phyloP scores from a whole-genome alignment of 1,284 basidiomycete genomes.

The Leccinum proximum region DNA sequence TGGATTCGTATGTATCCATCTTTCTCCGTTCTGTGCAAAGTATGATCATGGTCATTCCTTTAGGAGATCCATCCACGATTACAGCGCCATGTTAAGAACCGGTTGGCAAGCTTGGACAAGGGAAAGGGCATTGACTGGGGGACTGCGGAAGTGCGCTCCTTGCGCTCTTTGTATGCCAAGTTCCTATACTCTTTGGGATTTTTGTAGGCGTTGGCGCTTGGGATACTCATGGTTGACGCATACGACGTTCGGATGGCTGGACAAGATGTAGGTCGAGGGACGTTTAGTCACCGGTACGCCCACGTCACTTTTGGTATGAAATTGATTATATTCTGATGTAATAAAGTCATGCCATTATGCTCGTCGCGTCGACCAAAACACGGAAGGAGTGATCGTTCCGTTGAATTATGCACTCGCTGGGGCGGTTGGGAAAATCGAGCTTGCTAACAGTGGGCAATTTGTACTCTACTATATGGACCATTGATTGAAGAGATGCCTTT shows the following conservation, averaged over 20 bases:
- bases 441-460: conserved; percentile 73
- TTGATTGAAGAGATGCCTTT: neutral
- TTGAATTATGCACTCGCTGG: conserved; percentile 60
- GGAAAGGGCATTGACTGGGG: conserved; percentile 82
- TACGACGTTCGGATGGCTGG: conserved; percentile 84
- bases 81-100: conserved; percentile 74
- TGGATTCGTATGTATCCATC: conserved; percentile 59
- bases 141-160: conserved; percentile 67
- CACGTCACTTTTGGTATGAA: neutral
- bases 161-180: neutral
- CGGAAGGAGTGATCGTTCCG: conserved; percentile 75
- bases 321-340: neutral
- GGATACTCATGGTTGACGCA: conserved; percentile 77
- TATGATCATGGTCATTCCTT: neutral
- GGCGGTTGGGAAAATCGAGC: conserved; percentile 71
- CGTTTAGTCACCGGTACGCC: conserved; percentile 79
- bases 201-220: conserved; percentile 75
- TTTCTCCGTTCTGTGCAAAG: neutral
- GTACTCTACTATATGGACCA: neutral
- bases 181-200: neutral
- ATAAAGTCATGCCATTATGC: conserved; percentile 72
- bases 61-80: conserved; percentile 80
- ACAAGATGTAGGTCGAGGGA: conserved; percentile 88
- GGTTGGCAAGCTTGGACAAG: conserved; percentile 69
- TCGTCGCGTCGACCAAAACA: conserved; percentile 73